phyloP scores from a whole-genome alignment of 1,284 basidiomycete species.

The Volvariella volvacea region DNA sequence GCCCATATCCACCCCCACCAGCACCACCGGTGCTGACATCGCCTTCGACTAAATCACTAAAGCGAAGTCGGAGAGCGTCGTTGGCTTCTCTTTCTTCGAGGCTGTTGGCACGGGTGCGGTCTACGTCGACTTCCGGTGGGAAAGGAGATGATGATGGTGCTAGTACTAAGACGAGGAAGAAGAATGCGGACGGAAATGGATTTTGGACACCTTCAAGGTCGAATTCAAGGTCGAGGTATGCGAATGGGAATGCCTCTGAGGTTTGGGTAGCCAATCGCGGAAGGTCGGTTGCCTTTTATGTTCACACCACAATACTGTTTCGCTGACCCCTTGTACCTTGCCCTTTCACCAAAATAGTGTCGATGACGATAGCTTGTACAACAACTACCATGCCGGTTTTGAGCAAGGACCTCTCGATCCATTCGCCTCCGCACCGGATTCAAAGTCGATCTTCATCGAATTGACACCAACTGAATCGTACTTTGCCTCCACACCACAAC shows the following conservation, averaged over 20 bases:
- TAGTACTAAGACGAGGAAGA: constrained; percentile 13
- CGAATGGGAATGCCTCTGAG: too few species aligned
- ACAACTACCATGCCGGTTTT: constrained; percentile 5
- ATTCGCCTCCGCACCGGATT: constrained; percentile 30
- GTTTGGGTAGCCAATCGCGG: too few species aligned
- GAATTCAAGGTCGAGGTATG: too few species aligned
- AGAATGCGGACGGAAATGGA: constrained; percentile 3
- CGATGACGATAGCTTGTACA: too few species aligned
- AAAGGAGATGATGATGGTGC: constrained; percentile 15
- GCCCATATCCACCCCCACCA: too few species aligned
- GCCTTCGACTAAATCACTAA: constrained; percentile 9
- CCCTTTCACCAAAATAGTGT: too few species aligned
- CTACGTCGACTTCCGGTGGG: constrained; percentile 13
- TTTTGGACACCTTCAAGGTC: too few species aligned
- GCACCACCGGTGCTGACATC: constrained; percentile 9
- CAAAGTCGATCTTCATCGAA: constrained; percentile 36
- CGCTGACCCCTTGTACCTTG: too few species aligned
- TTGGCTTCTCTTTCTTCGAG: constrained; percentile 22
- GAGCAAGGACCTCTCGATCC: constrained; percentile 23
- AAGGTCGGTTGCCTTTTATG: too few species aligned
- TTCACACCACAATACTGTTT: too few species aligned
- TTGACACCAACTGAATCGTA: constrained; percentile 15
- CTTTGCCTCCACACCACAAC: not conserved
- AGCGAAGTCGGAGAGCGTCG: constrained; percentile 15
- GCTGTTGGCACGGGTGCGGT: constrained; percentile 22